A percentile compares a stretch with the other conserved stretches of the same genome.
These are phyloP conservation scores for Begonia masoniana DNA, from an alignment of 306 rosid genomes.

Conservation along the genomic window DNA sequence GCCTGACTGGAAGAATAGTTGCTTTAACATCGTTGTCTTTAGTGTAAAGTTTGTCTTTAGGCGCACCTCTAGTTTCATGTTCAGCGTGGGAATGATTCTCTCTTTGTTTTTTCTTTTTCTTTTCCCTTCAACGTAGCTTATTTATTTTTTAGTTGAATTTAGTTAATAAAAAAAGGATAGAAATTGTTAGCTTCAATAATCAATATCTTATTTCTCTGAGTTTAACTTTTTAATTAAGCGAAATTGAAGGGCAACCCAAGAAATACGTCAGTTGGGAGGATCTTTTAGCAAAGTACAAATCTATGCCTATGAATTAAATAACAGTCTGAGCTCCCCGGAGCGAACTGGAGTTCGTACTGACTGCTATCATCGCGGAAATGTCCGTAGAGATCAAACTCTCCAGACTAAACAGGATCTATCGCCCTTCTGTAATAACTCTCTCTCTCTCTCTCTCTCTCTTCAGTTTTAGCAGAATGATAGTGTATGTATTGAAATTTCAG, in stretches of 20 bases:
- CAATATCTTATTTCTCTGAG: no score
- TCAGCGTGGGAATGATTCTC: no score
- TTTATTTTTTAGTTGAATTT: no score
- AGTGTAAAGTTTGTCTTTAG: no score
- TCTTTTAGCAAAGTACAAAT: neutral
- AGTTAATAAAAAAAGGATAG: no score
- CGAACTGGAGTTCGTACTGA: neutral
- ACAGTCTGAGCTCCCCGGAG: neutral
- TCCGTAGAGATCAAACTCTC: conserved; percentile 69
- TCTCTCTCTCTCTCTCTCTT: neutral
- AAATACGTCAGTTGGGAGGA: neutral
- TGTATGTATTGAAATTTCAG: conserved; percentile 23
- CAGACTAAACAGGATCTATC: conserved; percentile 58
- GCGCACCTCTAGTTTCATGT: no score
- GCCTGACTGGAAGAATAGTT: neutral
- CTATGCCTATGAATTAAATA: neutral
- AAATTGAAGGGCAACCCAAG: neutral
- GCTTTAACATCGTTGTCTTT: no score
- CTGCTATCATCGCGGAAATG: conserved; percentile 22
- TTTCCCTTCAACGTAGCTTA: no score
- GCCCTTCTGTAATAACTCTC: conserved; percentile 46
- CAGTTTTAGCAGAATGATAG: neutral
- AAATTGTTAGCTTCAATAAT: neutral
- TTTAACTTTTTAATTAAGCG: neutral
- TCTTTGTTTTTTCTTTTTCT: no score